Evolutionary conservation across 1,284 basidiomycete genomes (phyloP), one percentile per base, ranked within the genome.

Genomic region (Pseudozyma thailandica): DNA sequence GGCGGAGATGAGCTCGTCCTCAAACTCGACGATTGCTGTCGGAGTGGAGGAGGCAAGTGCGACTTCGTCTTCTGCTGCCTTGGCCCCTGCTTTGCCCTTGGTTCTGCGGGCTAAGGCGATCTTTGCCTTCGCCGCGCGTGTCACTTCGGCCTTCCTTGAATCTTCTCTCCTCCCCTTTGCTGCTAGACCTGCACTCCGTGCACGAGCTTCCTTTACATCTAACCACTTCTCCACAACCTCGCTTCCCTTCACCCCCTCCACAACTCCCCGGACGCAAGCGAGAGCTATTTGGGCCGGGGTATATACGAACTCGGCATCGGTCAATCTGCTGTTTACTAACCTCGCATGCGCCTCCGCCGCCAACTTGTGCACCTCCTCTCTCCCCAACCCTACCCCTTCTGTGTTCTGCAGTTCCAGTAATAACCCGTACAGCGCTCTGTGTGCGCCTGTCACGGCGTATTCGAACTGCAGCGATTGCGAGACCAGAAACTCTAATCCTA

Each of bases 381-480:
- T 50, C 23, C 38, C 33, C 38, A 68, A 37, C 4, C 47, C n/a
- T 12, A 39, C 47, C 2, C 20, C 21, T 9, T 21, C 33, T 35
- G 8, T 35, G 33, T 35, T n/a, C 30, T 98, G 94, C 20, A 94
- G 82, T 82, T 98, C 95, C 18, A 98, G 86, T 85, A 89, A 90
- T 48, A 97, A 88, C 1, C 95, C 95, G 88, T 93, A 92, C 20
- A 96, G 82, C 0, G 93, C 91, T 54, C 92, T 87, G 77, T 97
- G 92, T 1, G 93, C 88, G 77, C 95, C 93, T 88, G 92, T 93
- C 0, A 94, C 89, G 15, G 91, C 89, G 79, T 97, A 96, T 81
- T 98, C 93, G 72, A 98, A 98, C 37, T 88, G 87, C 27, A 98
- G 86, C 71, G 91, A 93, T 84, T 98, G 96, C 0, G 93, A 92